phyloP scores from a whole-genome alignment of 371 early-diverging fungal species.

The Mucor lusitanicus region DNA sequence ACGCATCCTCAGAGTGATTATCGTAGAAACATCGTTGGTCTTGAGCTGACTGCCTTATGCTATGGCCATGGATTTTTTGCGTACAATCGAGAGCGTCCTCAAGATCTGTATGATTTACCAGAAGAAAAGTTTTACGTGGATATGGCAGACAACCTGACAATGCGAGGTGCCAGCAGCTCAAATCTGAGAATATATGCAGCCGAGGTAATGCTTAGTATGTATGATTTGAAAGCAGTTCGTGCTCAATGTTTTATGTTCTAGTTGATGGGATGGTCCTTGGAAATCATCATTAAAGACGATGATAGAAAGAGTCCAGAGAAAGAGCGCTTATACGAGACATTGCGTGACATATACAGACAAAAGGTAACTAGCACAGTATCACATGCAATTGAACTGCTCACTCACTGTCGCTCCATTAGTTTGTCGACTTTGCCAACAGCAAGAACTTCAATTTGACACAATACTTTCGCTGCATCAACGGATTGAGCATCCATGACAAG shows the following conservation, averaged over 20 bases:
- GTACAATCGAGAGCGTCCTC: slow-evolving; percentile 39
- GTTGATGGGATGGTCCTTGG: slow-evolving; percentile 43
- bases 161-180: slow-evolving; percentile 21
- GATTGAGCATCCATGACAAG: slow-evolving; percentile 44
- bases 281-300: too few species aligned
- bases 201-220: slow-evolving; percentile 38
- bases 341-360: neutral
- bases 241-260: neutral
- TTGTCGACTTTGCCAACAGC: neutral
- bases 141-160: slow-evolving; percentile 42
- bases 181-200: slow-evolving; percentile 52
- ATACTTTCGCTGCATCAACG: slow-evolving; percentile 38
- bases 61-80: slow-evolving; percentile 53
- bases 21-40: slow-evolving; percentile 43
- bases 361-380: neutral
- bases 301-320: too few species aligned
- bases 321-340: neutral
- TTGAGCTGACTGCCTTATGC: slow-evolving; percentile 56
- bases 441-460: neutral
- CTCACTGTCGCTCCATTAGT: neutral
- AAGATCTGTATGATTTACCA: slow-evolving; percentile 37
- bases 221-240: too few species aligned
- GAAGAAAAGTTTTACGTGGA: slow-evolving; percentile 47
- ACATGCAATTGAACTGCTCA: neutral
- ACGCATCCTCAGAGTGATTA: slow-evolving; percentile 28